These are phyloP conservation scores for Ascosphaera apis DNA, from an alignment of 2,329 filamentous ascomycete genomes.

Conservation along the genomic window DNA sequence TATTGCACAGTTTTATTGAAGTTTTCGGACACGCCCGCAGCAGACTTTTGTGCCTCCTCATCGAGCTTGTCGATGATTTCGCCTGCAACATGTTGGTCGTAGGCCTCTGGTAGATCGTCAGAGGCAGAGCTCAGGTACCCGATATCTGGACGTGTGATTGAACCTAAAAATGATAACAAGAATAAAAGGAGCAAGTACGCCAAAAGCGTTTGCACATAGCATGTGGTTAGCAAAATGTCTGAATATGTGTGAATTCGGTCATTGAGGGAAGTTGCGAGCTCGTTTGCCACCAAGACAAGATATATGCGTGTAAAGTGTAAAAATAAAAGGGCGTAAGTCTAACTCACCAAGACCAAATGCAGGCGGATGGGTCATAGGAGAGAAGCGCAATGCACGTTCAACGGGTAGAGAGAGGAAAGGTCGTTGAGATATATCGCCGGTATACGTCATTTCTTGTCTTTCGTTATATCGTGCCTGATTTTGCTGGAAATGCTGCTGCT, in stretches of 20 bases:
- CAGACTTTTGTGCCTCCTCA: conserved; percentile 37
- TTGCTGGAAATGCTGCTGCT: conserved; percentile 8
- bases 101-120: conserved; percentile 12
- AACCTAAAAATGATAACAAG: conserved; percentile 11
- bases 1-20: conserved; percentile 51
- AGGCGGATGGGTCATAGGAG: conserved; percentile 26
- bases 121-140: conserved; percentile 18
- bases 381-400: conserved; percentile 25
- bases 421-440: conserved; percentile 6
- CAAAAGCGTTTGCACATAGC: too few species aligned
- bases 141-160: conserved; percentile 19
- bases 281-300: neutral
- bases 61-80: conserved; percentile 45
- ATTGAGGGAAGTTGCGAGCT: conserved; percentile 2
- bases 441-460: conserved; percentile 8
- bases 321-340: too few species aligned
- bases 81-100: conserved; percentile 28
- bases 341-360: conserved; percentile 22
- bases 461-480: conserved; percentile 5
- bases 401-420: conserved; percentile 18
- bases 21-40: conserved; percentile 33
- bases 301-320: too few species aligned
- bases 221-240: too few species aligned
- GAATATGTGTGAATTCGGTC: conserved; percentile 3
- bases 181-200: neutral